Conservation (phyloP, 1,139 yeast species). For the Suhomyces yuchorum region DNA sequence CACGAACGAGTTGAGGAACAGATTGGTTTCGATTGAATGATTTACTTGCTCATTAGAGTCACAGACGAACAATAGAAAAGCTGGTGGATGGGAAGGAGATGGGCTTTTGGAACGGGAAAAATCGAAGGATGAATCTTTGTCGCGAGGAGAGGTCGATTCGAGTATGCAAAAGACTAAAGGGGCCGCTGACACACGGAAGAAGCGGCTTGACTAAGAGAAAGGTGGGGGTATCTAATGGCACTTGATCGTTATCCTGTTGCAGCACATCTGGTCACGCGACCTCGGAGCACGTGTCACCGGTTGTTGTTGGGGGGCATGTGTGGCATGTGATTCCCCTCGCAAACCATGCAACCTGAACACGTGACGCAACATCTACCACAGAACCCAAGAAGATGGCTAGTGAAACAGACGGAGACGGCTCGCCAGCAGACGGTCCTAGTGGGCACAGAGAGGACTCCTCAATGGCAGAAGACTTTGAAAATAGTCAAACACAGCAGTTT, state of each 20-base stretch:
- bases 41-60: background rate
- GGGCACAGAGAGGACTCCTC: too few species aligned
- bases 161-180: too few species aligned
- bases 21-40: background rate
- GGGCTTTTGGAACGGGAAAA: background rate
- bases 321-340: background rate
- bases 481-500: too few species aligned
- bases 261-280: background rate
- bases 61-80: background rate
- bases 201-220: background rate
- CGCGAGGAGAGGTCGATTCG: background rate
- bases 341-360: too few species aligned
- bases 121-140: too few species aligned
- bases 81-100: background rate
- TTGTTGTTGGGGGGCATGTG: background rate
- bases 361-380: background rate
- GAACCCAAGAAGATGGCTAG: too few species aligned
- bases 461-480: too few species aligned
- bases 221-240: background rate
- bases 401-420: too few species aligned
- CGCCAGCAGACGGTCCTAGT: too few species aligned
- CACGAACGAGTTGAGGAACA: background rate
- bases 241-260: background rate
- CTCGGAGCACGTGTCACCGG: background rate
- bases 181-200: background rate